Conservation (phyloP, 441 rosid species). For the Adansonia rubrostipa region DNA sequence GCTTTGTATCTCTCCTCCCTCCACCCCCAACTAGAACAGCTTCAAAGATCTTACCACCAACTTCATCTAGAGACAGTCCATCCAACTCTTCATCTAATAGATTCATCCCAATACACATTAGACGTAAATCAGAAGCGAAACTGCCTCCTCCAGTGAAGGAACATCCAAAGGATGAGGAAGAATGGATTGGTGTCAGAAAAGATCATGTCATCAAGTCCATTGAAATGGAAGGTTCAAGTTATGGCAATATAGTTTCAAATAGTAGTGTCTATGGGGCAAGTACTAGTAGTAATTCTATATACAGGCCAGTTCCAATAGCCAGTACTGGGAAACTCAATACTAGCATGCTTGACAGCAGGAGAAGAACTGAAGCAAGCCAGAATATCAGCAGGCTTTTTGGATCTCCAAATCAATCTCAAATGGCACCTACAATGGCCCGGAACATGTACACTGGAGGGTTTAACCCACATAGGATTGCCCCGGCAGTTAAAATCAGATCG, state of each 20-base stretch:
- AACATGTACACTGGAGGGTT: slow-evolving; percentile 45
- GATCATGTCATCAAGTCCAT: slow-evolving; percentile 25
- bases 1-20: slow-evolving; percentile 61
- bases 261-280: slow-evolving; percentile 26
- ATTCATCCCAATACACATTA: slow-evolving; percentile 14
- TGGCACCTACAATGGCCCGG: slow-evolving; percentile 20
- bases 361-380: slow-evolving; percentile 33
- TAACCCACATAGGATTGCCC: slow-evolving; percentile 50
- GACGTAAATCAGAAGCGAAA: slow-evolving; percentile 39
- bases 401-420: slow-evolving; percentile 36
- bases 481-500: slow-evolving; percentile 80
- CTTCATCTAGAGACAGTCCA: slow-evolving; percentile 22
- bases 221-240: slow-evolving; percentile 37
- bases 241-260: slow-evolving; percentile 14
- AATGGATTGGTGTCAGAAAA: slow-evolving; percentile 42
- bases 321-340: not conserved
- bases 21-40: slow-evolving; percentile 60
- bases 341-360: slow-evolving; percentile 13
- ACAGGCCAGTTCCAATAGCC: slow-evolving; percentile 35
- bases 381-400: slow-evolving; percentile 31
- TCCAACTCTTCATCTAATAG: slow-evolving; percentile 17
- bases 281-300: not conserved
- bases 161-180: slow-evolving; percentile 44
- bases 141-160: slow-evolving; percentile 34
- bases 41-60: slow-evolving; percentile 57